These are phyloP conservation scores for Graphiopsis chlorocephala DNA, from an alignment of 2,329 filamentous ascomycete genomes.

Conservation along the genomic window DNA sequence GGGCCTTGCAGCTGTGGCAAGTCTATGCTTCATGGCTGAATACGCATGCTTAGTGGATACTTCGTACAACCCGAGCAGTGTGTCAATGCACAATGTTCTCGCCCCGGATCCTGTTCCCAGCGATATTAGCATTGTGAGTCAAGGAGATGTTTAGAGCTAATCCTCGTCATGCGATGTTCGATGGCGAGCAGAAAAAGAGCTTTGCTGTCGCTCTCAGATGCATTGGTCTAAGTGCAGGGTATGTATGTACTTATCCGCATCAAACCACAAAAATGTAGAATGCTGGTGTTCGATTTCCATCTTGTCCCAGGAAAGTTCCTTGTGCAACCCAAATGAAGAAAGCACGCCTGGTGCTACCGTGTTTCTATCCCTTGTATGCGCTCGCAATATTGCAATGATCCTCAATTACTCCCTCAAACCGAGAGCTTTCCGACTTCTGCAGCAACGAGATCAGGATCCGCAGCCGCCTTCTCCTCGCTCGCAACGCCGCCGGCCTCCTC, in stretches of 20 bases:
- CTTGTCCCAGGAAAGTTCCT: background rate
- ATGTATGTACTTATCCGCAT: background rate
- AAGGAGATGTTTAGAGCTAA: background rate
- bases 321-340: background rate
- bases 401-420: constrained; percentile 15
- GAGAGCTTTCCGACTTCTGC: constrained; percentile 23
- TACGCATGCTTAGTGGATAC: too few relatives aligned
- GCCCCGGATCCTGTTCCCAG: background rate
- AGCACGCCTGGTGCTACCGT: background rate
- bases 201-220: background rate
- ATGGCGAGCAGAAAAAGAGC: background rate
- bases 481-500: constrained; percentile 18
- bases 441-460: constrained; percentile 21
- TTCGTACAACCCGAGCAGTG: background rate
- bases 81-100: background rate
- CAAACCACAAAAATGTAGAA: background rate
- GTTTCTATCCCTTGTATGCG: background rate
- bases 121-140: background rate
- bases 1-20: too few relatives aligned
- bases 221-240: background rate
- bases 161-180: background rate
- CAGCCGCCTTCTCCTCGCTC: constrained; percentile 6
- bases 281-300: background rate
- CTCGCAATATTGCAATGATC: background rate
- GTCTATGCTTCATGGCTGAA: too few relatives aligned